These are phyloP conservation scores for Capsella bursapastoris DNA, from an alignment of 345 rosid genomes.

Conservation along the genomic window DNA sequence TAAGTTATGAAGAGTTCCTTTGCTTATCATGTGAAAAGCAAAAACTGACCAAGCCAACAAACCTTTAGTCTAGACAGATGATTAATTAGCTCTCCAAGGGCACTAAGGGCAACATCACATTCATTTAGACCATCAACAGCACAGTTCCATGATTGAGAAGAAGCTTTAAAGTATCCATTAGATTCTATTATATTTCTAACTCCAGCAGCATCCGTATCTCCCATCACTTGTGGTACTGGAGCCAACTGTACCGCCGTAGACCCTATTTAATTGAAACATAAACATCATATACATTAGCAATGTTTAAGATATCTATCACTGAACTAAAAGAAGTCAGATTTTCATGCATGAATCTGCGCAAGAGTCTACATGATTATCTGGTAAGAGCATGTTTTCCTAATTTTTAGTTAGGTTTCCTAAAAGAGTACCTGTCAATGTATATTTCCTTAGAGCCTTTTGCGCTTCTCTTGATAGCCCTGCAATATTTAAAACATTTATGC, in stretches of 20 bases:
- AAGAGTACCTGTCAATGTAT: slow-evolving; percentile 64
- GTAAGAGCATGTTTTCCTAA: slow-evolving; percentile 8
- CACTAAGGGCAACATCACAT: slow-evolving; percentile 59
- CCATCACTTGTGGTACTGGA: slow-evolving; percentile 53
- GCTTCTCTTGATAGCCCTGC: slow-evolving; percentile 89
- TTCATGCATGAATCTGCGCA: slow-evolving; percentile 7
- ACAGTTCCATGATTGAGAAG: slow-evolving; percentile 55
- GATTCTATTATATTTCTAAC: slow-evolving; percentile 68
- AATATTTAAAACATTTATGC: slow-evolving; percentile 36
- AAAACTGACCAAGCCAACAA: slow-evolving; percentile 37
- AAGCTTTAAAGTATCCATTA: slow-evolving; percentile 68
- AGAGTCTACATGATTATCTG: slow-evolving; percentile 15
- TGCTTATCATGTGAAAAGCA: slow-evolving; percentile 14
- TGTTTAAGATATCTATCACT: slow-evolving; percentile 14
- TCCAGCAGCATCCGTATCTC: slow-evolving; percentile 66
- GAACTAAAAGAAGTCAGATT: background rate
- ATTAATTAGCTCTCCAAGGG: slow-evolving; percentile 79
- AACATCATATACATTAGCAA: slow-evolving; percentile 3
- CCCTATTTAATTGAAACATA: slow-evolving; percentile 48
- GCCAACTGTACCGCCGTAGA: slow-evolving; percentile 64
- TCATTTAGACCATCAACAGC: slow-evolving; percentile 58
- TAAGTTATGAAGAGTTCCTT: slow-evolving; percentile 27
- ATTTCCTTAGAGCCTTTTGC: slow-evolving; percentile 78
- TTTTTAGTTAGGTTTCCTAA: slow-evolving; percentile 11
- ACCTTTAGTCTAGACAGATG: slow-evolving; percentile 93